Evolutionary conservation across 2,329 filamentous ascomycete genomes (phyloP).

Genomic region (Macrophomina tecta): DNA sequence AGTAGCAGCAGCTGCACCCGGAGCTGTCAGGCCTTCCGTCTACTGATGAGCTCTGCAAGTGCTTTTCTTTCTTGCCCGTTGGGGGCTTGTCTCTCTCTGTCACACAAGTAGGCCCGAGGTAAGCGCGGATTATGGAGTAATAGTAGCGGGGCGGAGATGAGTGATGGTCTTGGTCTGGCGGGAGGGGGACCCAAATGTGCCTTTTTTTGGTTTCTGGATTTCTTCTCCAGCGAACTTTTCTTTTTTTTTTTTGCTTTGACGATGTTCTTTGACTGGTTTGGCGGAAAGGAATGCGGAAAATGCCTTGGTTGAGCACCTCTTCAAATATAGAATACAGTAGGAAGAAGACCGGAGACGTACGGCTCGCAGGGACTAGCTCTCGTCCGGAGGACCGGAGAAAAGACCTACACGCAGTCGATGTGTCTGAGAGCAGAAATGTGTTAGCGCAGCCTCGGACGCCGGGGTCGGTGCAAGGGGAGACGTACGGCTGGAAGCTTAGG

Average conservation of each 20-base stretch:
- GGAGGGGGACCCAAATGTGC: slow-evolving; percentile 9
- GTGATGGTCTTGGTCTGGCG: background rate
- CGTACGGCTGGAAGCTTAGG: slow-evolving; percentile 94
- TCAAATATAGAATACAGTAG: slow-evolving; percentile 28
- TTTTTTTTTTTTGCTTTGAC: background rate
- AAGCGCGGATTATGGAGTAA: slow-evolving; percentile 20
- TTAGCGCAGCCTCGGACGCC: background rate
- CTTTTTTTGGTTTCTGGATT: slow-evolving; percentile 13
- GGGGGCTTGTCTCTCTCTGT: background rate
- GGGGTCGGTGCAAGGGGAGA: background rate
- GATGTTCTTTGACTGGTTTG: background rate
- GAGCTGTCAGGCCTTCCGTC: background rate
- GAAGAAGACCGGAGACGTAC: slow-evolving; percentile 25
- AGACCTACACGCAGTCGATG: slow-evolving; percentile 48
- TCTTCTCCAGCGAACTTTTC: slow-evolving; percentile 12
- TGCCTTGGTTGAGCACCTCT: slow-evolving; percentile 25
- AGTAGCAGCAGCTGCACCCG: background rate
- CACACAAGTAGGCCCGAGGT: slow-evolving; percentile 12
- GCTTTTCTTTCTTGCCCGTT: background rate
- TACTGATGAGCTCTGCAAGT: background rate
- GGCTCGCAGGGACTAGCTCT: slow-evolving; percentile 30
- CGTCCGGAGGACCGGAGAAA: slow-evolving; percentile 47
- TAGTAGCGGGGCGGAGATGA: slow-evolving; percentile 20
- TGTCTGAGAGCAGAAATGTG: slow-evolving; percentile 34
- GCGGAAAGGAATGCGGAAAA: slow-evolving; percentile 23